Evolutionary conservation across 805 yeast genomes (phyloP).

Genomic region (Peterozyma xylosa): DNA sequence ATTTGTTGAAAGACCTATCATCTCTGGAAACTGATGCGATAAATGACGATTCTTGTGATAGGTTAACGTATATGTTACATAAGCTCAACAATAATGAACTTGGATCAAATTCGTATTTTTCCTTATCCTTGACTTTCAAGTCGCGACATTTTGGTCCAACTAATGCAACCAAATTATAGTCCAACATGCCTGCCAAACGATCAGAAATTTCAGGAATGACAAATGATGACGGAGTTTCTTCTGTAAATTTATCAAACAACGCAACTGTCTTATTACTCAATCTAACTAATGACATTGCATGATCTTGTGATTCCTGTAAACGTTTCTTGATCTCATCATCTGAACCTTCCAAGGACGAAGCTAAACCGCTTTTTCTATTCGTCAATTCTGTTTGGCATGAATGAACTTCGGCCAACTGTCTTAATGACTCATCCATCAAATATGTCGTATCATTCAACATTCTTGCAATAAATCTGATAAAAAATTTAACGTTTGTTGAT

Average conservation of each 20-base stretch:
- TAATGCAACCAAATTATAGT: slow-evolving; percentile 83
- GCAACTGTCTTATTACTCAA: slow-evolving; percentile 77
- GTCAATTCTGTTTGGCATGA: slow-evolving; percentile 59
- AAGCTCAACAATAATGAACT: slow-evolving; percentile 59
- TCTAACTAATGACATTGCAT: slow-evolving; percentile 76
- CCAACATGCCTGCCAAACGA: slow-evolving; percentile 90
- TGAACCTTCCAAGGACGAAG: slow-evolving; percentile 34
- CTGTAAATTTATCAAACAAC: slow-evolving; percentile 73
- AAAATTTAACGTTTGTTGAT: slow-evolving; percentile 65
- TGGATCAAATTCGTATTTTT: slow-evolving; percentile 78
- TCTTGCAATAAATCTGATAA: slow-evolving; percentile 87
- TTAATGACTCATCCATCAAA: slow-evolving; percentile 82
- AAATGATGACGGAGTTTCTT: slow-evolving; percentile 82
- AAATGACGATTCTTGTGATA: slow-evolving; percentile 59
- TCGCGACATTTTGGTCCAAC: slow-evolving; percentile 94
- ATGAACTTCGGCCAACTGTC: slow-evolving; percentile 73
- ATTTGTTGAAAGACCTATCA: slow-evolving; percentile 75
- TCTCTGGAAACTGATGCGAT: slow-evolving; percentile 80
- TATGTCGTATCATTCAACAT: slow-evolving; percentile 93
- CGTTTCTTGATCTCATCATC: slow-evolving; percentile 54
- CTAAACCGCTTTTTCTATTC: slow-evolving; percentile 31
- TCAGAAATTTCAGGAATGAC: slow-evolving; percentile 86
- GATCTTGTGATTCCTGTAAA: slow-evolving; percentile 58
- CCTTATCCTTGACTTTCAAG: slow-evolving; percentile 78
- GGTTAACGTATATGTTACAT: slow-evolving; percentile 68